phyloP scores from a whole-genome alignment of 140 eudicot species.

The Anethum foeniculum region DNA sequence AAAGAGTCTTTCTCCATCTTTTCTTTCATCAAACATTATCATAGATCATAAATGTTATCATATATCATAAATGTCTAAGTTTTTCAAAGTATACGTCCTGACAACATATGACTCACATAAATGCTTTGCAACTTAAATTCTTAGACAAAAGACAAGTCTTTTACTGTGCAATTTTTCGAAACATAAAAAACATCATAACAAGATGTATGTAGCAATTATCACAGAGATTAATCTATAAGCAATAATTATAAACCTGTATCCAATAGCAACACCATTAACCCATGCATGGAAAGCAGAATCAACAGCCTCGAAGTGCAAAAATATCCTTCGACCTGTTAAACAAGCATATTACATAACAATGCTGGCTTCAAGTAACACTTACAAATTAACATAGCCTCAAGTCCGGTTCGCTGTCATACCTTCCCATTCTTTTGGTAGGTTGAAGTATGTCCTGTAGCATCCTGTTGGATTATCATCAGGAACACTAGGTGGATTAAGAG shows the following conservation, averaged over 20 bases:
- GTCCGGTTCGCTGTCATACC: slow-evolving; percentile 29
- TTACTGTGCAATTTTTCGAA: not conserved
- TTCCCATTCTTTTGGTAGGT: slow-evolving; percentile 86
- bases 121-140: not conserved
- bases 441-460: slow-evolving; percentile 81
- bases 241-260: slow-evolving; percentile 66
- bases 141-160: not conserved
- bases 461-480: slow-evolving; percentile 89
- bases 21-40: not conserved
- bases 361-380: slow-evolving; percentile 2
- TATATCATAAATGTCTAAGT: not conserved
- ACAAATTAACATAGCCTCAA: not conserved
- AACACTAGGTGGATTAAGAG: slow-evolving; percentile 80
- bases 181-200: not conserved
- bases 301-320: slow-evolving; percentile 94
- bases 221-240: not conserved
- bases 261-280: slow-evolving; percentile 79
- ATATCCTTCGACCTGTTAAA: slow-evolving; percentile 75
- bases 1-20: not conserved
- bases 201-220: not conserved
- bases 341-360: slow-evolving; percentile 8
- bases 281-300: slow-evolving; percentile 96
- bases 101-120: not conserved
- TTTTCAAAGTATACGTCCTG: not conserved
- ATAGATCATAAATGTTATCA: not conserved